Percentiles rank a stretch among this genome's conserved stretches.
Conservation (phyloP, 1,284 basidiomycete genomes). For the Puccinia horiana region DNA sequence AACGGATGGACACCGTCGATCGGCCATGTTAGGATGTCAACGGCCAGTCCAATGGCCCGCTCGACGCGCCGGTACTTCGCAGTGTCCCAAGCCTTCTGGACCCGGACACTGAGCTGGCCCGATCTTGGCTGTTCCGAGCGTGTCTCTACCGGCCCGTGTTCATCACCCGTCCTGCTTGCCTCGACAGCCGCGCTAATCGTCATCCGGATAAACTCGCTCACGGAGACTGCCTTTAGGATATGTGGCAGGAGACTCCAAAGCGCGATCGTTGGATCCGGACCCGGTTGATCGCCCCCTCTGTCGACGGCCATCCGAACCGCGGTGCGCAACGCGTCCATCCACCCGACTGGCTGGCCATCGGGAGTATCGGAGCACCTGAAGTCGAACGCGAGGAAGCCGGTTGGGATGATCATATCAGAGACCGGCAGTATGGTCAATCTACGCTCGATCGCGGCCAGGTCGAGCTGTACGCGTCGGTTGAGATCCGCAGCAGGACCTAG, state of each 20-base stretch:
- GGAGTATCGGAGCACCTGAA: neutral
- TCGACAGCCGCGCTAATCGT: neutral
- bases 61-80: constrained; percentile 22
- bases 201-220: constrained; percentile 21
- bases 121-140: neutral
- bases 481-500: constrained; percentile 4
- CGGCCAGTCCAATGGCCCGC: constrained; percentile 11
- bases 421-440: constrained; percentile 12
- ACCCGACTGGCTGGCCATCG: neutral
- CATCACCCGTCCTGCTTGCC: neutral
- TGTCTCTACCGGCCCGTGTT: neutral
- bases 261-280: constrained; percentile 17
- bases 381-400: constrained; percentile 26
- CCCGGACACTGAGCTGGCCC: neutral
- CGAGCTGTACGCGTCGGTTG: constrained; percentile 12
- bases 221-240: neutral
- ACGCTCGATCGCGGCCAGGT: constrained; percentile 13
- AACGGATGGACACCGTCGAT: neutral
- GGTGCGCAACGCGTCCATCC: neutral
- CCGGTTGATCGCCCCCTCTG: neutral
- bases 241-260: constrained; percentile 39
- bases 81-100: constrained; percentile 21
- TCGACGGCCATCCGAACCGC: constrained; percentile 16
- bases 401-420: constrained; percentile 3
- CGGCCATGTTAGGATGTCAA: constrained; percentile 36